Percentiles rank a stretch among this genome's conserved stretches.
Evolutionary conservation across 345 rosid species (phyloP).

Genomic region (Linum usitatissimum): DNA sequence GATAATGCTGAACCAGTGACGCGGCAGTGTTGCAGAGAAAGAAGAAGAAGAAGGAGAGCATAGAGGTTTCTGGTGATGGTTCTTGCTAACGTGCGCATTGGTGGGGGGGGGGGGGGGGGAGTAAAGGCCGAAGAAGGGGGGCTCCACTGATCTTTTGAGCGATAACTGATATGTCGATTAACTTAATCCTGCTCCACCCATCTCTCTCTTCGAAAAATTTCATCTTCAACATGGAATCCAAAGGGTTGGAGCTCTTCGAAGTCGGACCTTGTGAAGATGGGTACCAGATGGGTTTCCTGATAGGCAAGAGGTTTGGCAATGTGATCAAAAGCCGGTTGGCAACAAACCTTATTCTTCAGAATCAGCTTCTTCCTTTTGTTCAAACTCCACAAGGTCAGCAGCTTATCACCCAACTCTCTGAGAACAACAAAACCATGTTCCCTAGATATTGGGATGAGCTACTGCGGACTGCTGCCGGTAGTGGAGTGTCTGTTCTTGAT

Average conservation of each 20-base stretch:
- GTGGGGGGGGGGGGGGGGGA: too few species aligned
- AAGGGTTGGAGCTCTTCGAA: constrained; percentile 35
- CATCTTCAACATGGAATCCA: constrained; percentile 6
- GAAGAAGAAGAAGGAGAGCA: too few species aligned
- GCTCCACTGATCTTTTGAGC: too few species aligned
- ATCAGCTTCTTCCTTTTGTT: constrained; percentile 46
- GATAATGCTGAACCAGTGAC: too few species aligned
- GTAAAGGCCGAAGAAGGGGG: too few species aligned
- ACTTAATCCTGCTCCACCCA: too few species aligned
- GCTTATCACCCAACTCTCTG: constrained; percentile 25
- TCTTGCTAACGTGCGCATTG: too few species aligned
- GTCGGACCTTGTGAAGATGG: constrained; percentile 44
- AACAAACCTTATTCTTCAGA: constrained; percentile 36
- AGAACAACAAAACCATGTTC: constrained; percentile 32
- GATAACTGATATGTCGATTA: too few species aligned
- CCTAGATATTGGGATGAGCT: constrained; percentile 52
- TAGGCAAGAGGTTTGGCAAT: constrained; percentile 37
- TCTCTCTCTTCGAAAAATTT: too few species aligned
- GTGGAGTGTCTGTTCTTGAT: constrained; percentile 40
- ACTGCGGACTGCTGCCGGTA: constrained; percentile 43
- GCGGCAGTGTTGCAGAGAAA: too few species aligned
- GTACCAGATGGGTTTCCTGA: constrained; percentile 33
- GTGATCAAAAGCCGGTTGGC: constrained; percentile 38
- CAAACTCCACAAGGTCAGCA: constrained; percentile 14
- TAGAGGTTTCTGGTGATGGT: too few species aligned